Evolutionary conservation across 306 rosid species (phyloP).

Genomic region (Cucurbita pepo): DNA sequence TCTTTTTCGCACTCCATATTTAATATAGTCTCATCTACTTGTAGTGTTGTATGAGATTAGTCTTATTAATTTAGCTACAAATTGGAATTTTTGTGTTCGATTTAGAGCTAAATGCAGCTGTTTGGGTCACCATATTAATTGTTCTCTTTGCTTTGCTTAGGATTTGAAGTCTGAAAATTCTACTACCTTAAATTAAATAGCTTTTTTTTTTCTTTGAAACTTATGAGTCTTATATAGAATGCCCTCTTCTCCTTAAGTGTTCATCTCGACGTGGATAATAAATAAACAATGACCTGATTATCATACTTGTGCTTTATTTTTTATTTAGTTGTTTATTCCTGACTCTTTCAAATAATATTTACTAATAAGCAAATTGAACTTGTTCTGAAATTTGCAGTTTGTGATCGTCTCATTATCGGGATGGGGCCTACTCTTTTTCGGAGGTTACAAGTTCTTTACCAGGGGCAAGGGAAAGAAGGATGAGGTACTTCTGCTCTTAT

Average conservation of each 20-base stretch:
- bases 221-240: not conserved
- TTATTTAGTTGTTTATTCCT: not conserved
- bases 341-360: not conserved
- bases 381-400: constrained; percentile 47
- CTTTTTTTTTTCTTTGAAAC: not conserved
- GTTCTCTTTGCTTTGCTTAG: not conserved
- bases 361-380: not conserved
- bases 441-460: constrained; percentile 48
- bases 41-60: not conserved
- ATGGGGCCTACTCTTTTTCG: constrained; percentile 59
- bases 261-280: not conserved
- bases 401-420: constrained; percentile 68
- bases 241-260: not conserved
- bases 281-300: not conserved
- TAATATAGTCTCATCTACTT: not conserved
- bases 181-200: not conserved
- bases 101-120: not conserved
- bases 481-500: constrained; percentile 39
- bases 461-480: constrained; percentile 74
- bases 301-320: not conserved
- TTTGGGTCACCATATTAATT: not conserved
- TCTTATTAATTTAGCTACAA: not conserved
- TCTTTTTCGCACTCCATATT: not conserved
- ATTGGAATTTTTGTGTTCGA: not conserved
- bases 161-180: not conserved